Base-by-base conservation (phyloP, 257 asterid genomes). In the Scutellaria minor region DNA sequence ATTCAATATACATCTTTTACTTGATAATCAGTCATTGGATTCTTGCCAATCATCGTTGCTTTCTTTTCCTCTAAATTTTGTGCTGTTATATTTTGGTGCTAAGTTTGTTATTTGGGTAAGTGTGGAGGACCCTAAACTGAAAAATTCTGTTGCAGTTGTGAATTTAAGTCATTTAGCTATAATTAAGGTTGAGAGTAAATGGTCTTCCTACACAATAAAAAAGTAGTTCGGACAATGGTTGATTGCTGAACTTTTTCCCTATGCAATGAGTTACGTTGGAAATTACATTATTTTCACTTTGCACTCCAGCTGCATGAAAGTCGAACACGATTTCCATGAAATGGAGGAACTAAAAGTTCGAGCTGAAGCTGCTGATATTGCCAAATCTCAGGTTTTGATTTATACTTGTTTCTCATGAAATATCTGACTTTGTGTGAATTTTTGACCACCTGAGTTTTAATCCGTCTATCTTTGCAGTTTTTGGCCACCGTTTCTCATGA, bases 401-500 rank as follows among this genome's bases (percentile, higher is more conserved):
- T 56, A 7, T 18, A 14, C 61, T 63, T 66, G 52, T 76, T 68
- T 64, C 3, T 50, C 42, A 13, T 75, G 56, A 18, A 44, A 57
- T 64, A 22, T 41, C 20, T 15, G 15, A 59, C 20, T 42, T 22
- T 48, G 39, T 18, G 18, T 15, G 51, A 44, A 13, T 13, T 46
- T 56, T 69, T 67, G 66, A 67, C 35, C 56, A 58, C 42, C 74
- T 68, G 75, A 73, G 13, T 71, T 14, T 70, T 68, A 46, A 44
- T 39, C 69, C 66, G 48, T 73, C 18, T 63, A 72, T 70, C 41
- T 66, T 61, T 81, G 77, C 78, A 90, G 98, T 93, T 93, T 82
- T 73, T 93, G 64, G 98, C 98, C 51, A 93, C 98, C 15, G 97
- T 93, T 85, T 93, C 98, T 22, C 98, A 93, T 67, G 98, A 93